These are phyloP conservation scores for Anethum foeniculum DNA, from an alignment of 140 eudicot species.

Conservation along the genomic window DNA sequence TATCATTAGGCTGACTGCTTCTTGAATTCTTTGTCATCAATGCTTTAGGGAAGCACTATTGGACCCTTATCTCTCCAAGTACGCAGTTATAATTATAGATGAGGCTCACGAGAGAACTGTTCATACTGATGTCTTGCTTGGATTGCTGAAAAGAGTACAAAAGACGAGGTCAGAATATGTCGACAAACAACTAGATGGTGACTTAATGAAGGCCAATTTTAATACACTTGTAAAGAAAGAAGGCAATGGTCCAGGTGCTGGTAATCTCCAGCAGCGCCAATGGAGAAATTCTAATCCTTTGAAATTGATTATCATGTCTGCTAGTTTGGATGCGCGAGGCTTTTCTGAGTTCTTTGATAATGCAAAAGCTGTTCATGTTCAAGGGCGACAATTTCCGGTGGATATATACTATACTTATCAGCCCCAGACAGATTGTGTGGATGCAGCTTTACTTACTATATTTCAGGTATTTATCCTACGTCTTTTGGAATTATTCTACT, in stretches of 20 bases:
- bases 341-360: conserved; percentile 90
- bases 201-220: conserved; percentile 20
- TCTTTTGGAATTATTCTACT: too few relatives aligned
- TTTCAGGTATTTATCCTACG: conserved; percentile 54
- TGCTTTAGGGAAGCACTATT: conserved; percentile 82
- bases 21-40: not conserved
- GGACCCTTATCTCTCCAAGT: conserved; percentile 78
- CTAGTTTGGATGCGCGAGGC: conserved; percentile 90
- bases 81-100: conserved; percentile 84
- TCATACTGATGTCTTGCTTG: conserved; percentile 90
- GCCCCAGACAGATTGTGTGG: conserved; percentile 75
- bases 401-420: conserved; percentile 64
- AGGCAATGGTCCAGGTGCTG: conserved; percentile 18
- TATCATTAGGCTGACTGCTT: not conserved
- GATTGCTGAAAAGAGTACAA: conserved; percentile 75
- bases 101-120: conserved; percentile 98
- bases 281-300: conserved; percentile 48
- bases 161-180: conserved; percentile 43
- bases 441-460: conserved; percentile 76
- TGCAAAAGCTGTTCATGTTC: conserved; percentile 93
- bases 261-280: conserved; percentile 22
- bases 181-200: conserved; percentile 11
- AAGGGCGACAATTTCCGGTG: conserved; percentile 89
- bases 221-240: conserved; percentile 27
- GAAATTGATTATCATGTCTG: conserved; percentile 85